phyloP scores from a whole-genome alignment of 441 rosid species.

The Jatropha podagrica region DNA sequence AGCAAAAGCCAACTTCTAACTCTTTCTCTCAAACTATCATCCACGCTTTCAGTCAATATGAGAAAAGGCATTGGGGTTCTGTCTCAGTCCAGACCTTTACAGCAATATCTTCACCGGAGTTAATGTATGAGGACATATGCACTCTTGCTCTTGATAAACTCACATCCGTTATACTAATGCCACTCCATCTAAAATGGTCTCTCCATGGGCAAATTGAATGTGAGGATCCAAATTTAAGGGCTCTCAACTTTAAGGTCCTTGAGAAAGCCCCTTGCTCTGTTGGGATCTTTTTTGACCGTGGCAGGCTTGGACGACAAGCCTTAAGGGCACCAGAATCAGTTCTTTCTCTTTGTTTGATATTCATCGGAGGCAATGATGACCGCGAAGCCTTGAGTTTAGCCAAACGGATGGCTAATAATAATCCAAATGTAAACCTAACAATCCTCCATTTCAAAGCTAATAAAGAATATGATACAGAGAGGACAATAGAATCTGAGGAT shows the following conservation, averaged over 20 bases:
- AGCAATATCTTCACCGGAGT: slow-evolving; percentile 32
- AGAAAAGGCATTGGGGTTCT: slow-evolving; percentile 10
- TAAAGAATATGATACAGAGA: not conserved
- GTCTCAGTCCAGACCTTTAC: slow-evolving; percentile 30
- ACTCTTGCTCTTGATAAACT: slow-evolving; percentile 36
- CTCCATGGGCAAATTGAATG: slow-evolving; percentile 30
- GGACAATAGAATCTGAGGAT: not conserved
- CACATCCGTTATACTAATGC: slow-evolving; percentile 36
- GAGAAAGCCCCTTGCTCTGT: slow-evolving; percentile 62
- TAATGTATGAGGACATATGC: slow-evolving; percentile 51
- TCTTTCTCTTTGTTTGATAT: slow-evolving; percentile 1
- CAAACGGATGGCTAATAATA: not conserved
- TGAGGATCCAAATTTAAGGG: slow-evolving; percentile 30
- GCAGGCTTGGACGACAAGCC: slow-evolving; percentile 3
- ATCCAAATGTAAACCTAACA: not conserved
- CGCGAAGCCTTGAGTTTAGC: slow-evolving; percentile 17
- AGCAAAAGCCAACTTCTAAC: not conserved
- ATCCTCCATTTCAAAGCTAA: not conserved
- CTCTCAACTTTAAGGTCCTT: slow-evolving; percentile 38
- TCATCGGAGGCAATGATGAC: slow-evolving; percentile 15
- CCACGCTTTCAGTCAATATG: slow-evolving; percentile 31
- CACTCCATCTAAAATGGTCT: slow-evolving; percentile 42
- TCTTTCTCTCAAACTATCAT: slow-evolving; percentile 32
- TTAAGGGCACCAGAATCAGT: not conserved
- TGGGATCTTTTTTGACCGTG: slow-evolving; percentile 48